A percentile compares a stretch with the other conserved stretches of the same genome.
These are phyloP conservation scores for Sporobolomyces phaffii DNA, from an alignment of 768 basidiomycete genomes.

Conservation along the genomic window DNA sequence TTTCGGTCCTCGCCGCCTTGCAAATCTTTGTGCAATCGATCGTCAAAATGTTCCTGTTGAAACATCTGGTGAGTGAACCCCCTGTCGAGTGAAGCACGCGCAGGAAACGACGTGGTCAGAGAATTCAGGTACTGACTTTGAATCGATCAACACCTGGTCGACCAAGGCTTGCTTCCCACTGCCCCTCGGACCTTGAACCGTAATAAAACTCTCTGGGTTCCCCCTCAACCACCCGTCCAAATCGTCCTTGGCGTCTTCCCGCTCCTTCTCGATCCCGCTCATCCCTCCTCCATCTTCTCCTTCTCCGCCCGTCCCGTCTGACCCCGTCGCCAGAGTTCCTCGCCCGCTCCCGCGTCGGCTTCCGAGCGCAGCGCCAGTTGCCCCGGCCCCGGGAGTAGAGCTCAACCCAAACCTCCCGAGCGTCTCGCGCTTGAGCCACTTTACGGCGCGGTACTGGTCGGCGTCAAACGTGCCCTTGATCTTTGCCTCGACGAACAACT, in stretches of 20 bases:
- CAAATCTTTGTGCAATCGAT: constrained; percentile 77
- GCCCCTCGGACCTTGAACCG: constrained; percentile 49
- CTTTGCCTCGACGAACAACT: constrained; percentile 73
- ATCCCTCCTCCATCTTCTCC: background rate
- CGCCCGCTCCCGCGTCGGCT: no score
- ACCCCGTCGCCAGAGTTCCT: no score
- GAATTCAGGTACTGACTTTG: constrained; percentile 42
- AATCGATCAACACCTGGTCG: constrained; percentile 44
- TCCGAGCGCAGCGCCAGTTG: no score
- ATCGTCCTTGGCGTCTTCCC: constrained; percentile 65
- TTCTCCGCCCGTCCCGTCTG: background rate
- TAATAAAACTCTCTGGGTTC: constrained; percentile 47
- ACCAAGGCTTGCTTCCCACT: constrained; percentile 49
- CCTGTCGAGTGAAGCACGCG: no score
- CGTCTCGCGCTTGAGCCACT: constrained; percentile 66
- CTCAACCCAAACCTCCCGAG: constrained; percentile 51
- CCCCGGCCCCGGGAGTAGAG: no score
- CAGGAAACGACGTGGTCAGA: no score
- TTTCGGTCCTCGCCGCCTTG: constrained; percentile 48
- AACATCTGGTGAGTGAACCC: no score
- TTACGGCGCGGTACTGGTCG: constrained; percentile 65
- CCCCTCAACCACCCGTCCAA: constrained; percentile 65
- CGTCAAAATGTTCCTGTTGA: constrained; percentile 60
- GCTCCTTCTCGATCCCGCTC: constrained; percentile 64
- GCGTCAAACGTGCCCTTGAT: constrained; percentile 74